A percentile compares a stretch with the other conserved stretches of the same genome.
Evolutionary conservation across 257 asterid genomes (phyloP).

Genomic region (Cinchona pubescens): DNA sequence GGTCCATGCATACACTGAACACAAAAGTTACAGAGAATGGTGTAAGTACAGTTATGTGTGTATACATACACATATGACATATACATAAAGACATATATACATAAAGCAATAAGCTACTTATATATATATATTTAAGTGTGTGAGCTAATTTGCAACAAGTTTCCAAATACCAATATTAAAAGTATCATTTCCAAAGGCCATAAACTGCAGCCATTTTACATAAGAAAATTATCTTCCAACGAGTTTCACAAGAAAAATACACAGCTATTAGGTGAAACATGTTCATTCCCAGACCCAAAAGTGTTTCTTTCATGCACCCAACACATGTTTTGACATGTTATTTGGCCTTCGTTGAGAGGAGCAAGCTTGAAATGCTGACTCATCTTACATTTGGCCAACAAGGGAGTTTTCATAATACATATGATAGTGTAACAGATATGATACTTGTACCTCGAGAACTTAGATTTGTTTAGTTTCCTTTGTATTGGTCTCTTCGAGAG

Average conservation of each 20-base stretch:
- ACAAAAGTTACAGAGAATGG: slow-evolving; percentile 16
- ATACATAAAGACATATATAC: neutral
- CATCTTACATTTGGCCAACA: no score
- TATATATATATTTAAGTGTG: no score
- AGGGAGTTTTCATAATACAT: no score
- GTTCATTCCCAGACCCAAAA: neutral
- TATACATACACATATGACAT: no score
- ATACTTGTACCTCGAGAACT: no score
- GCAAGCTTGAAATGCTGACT: no score
- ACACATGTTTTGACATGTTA: neutral
- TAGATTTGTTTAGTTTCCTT: neutral
- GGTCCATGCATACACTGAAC: slow-evolving; percentile 99
- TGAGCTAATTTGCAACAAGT: slow-evolving; percentile 1
- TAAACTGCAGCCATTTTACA: neutral
- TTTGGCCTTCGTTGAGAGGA: no score
- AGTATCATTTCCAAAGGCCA: neutral
- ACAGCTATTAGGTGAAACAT: neutral
- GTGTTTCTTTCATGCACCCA: neutral
- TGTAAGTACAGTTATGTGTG: neutral
- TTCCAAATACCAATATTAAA: neutral
- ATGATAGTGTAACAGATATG: no score
- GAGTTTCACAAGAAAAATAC: neutral
- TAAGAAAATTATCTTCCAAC: no score
- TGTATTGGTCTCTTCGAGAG: neutral
- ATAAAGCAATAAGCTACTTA: no score